Conservation (phyloP, 1,284 basidiomycete genomes). For the Cutaneotrichosporon arboriforme region DNA sequence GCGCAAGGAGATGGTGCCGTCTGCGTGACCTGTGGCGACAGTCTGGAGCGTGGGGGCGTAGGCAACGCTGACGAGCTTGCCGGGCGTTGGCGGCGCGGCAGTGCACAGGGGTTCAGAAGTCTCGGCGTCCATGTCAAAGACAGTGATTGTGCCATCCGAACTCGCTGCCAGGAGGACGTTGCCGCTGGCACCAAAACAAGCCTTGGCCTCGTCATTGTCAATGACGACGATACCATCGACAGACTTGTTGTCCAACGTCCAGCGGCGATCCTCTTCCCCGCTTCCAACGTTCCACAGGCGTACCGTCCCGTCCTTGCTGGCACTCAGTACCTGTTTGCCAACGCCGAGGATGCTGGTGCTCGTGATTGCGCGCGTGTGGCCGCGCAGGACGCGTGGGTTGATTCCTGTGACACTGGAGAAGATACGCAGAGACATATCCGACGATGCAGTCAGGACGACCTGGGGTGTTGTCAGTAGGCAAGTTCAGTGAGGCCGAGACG, state of each 20-base stretch:
- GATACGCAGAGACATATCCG: conserved; percentile 47
- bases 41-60: conserved; percentile 50
- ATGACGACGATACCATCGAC: conserved; percentile 32
- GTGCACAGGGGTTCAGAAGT: conserved; percentile 32
- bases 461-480: conserved; percentile 20
- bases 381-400: conserved; percentile 58
- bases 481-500: not conserved
- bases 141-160: conserved; percentile 52
- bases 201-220: conserved; percentile 26
- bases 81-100: conserved; percentile 21
- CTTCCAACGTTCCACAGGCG: conserved; percentile 69
- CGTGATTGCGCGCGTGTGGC: conserved; percentile 58
- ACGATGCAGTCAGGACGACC: conserved; percentile 48
- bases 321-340: conserved; percentile 59
- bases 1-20: conserved; percentile 59
- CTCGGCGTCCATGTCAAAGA: conserved; percentile 50
- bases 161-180: conserved; percentile 53
- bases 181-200: conserved; percentile 11
- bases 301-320: conserved; percentile 62
- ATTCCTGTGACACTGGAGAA: conserved; percentile 42
- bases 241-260: conserved; percentile 23
- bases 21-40: conserved; percentile 60
- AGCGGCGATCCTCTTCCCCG: conserved; percentile 52
- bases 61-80: conserved; percentile 55
- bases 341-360: conserved; percentile 59